These are phyloP conservation scores for Fusarium sambucinum DNA, from an alignment of 2,329 filamentous ascomycete genomes.

Conservation along the genomic window DNA sequence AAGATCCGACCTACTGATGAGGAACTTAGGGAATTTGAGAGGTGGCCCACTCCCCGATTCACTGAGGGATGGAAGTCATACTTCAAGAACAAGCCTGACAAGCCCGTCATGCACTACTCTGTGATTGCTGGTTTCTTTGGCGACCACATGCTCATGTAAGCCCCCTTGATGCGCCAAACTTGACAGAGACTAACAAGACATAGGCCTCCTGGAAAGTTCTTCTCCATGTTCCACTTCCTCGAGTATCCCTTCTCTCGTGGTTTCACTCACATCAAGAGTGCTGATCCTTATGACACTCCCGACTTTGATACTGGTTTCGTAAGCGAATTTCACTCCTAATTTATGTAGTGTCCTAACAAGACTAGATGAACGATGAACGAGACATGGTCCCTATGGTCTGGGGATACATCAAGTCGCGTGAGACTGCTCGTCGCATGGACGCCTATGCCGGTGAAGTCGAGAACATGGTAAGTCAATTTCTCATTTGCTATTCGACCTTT, in stretches of 20 bases:
- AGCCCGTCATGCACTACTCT: conserved; percentile 88
- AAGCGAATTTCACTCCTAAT: background rate
- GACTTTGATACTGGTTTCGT: conserved; percentile 83
- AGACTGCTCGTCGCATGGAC: conserved; percentile 82
- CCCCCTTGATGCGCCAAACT: background rate
- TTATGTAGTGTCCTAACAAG: accelerated
- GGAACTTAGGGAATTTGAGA: conserved; percentile 76
- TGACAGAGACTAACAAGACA: conserved; percentile 41
- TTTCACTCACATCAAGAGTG: conserved; percentile 75
- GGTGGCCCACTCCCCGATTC: conserved; percentile 81
- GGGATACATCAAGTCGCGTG: conserved; percentile 85
- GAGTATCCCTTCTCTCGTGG: conserved; percentile 83
- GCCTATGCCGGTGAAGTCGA: conserved; percentile 81
- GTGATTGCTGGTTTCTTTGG: conserved; percentile 77
- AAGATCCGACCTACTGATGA: conserved; percentile 79
- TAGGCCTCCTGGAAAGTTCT: conserved; percentile 82
- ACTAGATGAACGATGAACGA: conserved; percentile 79
- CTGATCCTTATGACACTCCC: conserved; percentile 78
- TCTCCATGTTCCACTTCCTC: conserved; percentile 86
- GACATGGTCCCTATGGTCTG: conserved; percentile 89
- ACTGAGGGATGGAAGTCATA: conserved; percentile 81
- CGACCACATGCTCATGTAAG: conserved; percentile 70
- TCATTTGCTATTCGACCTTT: conserved; percentile 14
- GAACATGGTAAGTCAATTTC: conserved; percentile 55
- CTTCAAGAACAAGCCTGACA: conserved; percentile 86